These are phyloP conservation scores for Mimosa pudica DNA, from an alignment of 306 rosid genomes.

Conservation along the genomic window DNA sequence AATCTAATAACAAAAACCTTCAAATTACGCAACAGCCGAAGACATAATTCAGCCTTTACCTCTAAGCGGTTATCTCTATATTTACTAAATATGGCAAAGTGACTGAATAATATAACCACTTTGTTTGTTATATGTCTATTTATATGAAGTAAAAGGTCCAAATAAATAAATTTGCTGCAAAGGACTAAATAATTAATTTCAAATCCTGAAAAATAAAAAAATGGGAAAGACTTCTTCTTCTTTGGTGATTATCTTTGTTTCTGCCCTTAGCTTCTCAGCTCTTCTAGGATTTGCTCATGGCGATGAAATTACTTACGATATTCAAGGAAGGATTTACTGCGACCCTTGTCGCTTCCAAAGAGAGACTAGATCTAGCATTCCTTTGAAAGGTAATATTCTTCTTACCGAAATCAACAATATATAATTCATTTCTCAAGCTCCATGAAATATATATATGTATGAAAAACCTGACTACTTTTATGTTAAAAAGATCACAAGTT, in stretches of 20 bases:
- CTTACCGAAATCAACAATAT: no score
- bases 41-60: background rate
- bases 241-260: background rate
- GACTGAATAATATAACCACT: background rate
- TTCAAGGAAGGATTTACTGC: constrained; percentile 2
- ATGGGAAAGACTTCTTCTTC: background rate
- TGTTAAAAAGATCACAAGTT: no score
- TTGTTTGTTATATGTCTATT: background rate
- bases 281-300: background rate
- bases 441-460: no score
- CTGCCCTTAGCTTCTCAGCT: background rate
- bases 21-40: background rate
- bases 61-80: background rate
- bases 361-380: constrained; percentile 1
- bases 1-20: background rate
- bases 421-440: no score
- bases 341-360: constrained; percentile 9
- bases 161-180: background rate
- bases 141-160: background rate
- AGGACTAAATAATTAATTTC: background rate
- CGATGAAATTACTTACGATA: background rate
- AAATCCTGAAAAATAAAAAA: background rate
- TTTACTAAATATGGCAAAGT: background rate
- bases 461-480: no score
- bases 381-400: background rate